phyloP scores from a whole-genome alignment of 2,329 filamentous ascomycete species.

The Eutypella sp. region DNA sequence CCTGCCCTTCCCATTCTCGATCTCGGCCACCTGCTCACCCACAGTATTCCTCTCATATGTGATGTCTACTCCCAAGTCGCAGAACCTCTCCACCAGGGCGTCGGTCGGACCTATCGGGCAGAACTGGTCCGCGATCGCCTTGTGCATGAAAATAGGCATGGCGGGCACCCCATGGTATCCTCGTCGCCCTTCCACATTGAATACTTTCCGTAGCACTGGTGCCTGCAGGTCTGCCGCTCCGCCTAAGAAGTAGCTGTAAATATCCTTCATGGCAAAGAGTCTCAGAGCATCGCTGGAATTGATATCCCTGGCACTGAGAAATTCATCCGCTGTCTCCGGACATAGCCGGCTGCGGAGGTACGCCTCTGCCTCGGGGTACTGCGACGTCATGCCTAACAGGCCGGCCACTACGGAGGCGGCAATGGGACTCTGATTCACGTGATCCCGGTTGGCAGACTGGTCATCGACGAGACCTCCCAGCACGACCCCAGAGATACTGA shows the following conservation, averaged over 20 bases:
- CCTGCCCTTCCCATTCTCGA: conserved; percentile 14
- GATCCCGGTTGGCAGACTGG: conserved; percentile 20
- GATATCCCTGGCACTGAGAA: conserved; percentile 17
- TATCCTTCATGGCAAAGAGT: conserved; percentile 21
- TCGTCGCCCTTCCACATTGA: conserved; percentile 16
- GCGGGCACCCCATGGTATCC: conserved; percentile 33
- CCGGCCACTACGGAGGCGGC: conserved; percentile 28
- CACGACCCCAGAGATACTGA: conserved; percentile 17
- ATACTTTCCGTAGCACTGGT: conserved; percentile 19
- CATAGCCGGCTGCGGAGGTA: conserved; percentile 23
- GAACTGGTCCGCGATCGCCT: conserved; percentile 38
- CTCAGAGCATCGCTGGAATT: conserved; percentile 14
- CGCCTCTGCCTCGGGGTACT: conserved; percentile 23
- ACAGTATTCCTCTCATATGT: conserved; percentile 36
- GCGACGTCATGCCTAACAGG: conserved; percentile 25
- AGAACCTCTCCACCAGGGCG: conserved; percentile 33
- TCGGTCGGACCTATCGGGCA: conserved; percentile 36
- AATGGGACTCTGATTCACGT: conserved; percentile 24
- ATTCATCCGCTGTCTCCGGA: conserved; percentile 25
- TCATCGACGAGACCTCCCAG: conserved; percentile 32
- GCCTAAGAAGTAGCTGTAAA: conserved; percentile 25
- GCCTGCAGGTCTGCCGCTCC: conserved; percentile 14
- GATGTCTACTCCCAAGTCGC: conserved; percentile 33
- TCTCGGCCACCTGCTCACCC: conserved; percentile 33
- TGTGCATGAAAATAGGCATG: conserved; percentile 40